Evolutionary conservation across 2,329 filamentous ascomycete species (phyloP), one percentile per base, ranked within the genome.

Genomic region (Thielaviopsis punctulata): DNA sequence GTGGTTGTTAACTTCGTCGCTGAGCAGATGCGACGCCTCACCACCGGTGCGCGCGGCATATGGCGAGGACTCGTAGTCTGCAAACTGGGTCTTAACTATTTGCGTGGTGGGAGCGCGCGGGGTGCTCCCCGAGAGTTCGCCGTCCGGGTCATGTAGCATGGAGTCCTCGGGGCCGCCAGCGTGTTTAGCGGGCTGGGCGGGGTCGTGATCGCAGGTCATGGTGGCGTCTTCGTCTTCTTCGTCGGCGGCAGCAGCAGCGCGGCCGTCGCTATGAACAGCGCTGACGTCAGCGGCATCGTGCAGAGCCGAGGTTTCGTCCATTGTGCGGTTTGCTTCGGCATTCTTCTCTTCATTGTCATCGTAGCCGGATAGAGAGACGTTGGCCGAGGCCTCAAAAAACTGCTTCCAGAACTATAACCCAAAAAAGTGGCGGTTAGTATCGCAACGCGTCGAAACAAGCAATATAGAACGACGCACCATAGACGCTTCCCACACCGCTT

Each of bases 331-430:
- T 15, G 30, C 44, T 53, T 62, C 74, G 61, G 76, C 78, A n/a
- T 84, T 80, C 1, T 73, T 70, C 50, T 77, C 79, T 52, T 84
- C 80, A 21, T 80, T 73, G 62, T 94, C 89, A 63, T 95, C 90
- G 65, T 98, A 95, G 24, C 89, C 88, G 0, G 88, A 95, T 10
- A 98, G 76, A 10, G 90, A 95, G 23, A 98, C 90, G 62, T 98
- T 96, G 64, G 92, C 92, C 47, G 89, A 95, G 33, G 92, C 88
- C 69, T 98, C 92, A 67, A 98, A 98, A 72, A 98, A 98, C 71
- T 96, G 89, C 68, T 98, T 98, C 92, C 92, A 98, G 68, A 98
- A 98, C 85, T 93, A 62, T 12, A 52, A 1, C 21, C 19, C 19
- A n/a, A n/a, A n/a, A n/a, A n/a, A n/a, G n/a, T n/a, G n/a, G 23